Evolutionary conservation across 2,329 filamentous ascomycete genomes (phyloP).

Genomic region (Scleromitrula shiraiana): DNA sequence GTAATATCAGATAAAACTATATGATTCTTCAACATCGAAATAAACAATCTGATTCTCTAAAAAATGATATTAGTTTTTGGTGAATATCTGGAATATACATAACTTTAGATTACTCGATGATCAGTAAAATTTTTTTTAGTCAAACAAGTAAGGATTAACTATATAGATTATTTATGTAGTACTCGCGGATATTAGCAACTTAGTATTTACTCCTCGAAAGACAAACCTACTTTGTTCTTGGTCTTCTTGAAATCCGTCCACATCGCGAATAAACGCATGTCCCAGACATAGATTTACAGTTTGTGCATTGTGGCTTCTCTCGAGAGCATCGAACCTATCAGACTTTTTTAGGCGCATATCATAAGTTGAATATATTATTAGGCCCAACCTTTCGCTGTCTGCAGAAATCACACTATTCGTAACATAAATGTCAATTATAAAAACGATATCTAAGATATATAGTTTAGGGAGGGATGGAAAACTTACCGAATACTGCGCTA

Average conservation of each 20-base stretch:
- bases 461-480: neutral
- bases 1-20: no score
- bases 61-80: no score
- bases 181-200: no score
- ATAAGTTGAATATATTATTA: neutral
- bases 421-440: neutral
- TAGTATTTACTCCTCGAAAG: no score
- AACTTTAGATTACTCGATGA: no score
- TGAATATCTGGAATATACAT: no score
- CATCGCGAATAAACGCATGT: constrained; percentile 14
- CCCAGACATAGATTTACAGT: constrained; percentile 8
- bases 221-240: constrained; percentile 9
- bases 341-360: neutral
- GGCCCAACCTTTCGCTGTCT: neutral
- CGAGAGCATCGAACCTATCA: constrained; percentile 10
- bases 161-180: no score
- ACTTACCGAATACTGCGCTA: neutral
- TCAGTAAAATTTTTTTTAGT: no score
- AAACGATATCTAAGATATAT: no score
- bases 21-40: no score
- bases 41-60: no score
- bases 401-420: neutral
- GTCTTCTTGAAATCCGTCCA: constrained; percentile 8
- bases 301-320: constrained; percentile 11
- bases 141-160: no score